Evolutionary conservation across 768 basidiomycete species (phyloP), one percentile per base, ranked within the genome.

Genomic region (Russula abietina): DNA sequence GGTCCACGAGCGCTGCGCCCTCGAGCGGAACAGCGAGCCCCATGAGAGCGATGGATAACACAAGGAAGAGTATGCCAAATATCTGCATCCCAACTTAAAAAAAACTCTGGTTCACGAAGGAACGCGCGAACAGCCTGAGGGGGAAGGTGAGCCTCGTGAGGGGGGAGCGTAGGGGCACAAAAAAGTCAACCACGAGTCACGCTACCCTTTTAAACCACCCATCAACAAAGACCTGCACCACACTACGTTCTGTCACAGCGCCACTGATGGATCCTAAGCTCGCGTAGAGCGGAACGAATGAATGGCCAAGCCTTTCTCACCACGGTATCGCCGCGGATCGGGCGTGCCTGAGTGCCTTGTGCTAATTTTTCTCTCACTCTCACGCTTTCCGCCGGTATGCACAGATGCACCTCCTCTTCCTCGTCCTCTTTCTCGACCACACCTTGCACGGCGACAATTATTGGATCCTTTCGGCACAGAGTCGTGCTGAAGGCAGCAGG

Each of bases 31-130:
- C 36, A 8, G 30, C 12, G 19, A 38, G 9, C 4, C 33, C 45
- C 32, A 60, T 12, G 33, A 60, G 24, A n/a, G n/a, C 30, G 16
- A 16, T 26, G 4, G 38, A 32, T 9, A 4, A n/a, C 4, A 22
- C 60, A 38, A 60, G 32, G 11, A 48, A 7, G 12, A 60, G 0
- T 4, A 53, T 14, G 2, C 8, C 24, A 36, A 60, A 55, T 51
- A 33, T 60, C 43, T 60, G 60, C 60, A 60, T 60, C 43, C 22
- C 26, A 6, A 22, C 7, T 28, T n/a, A n/a, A n/a, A n/a, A 10
- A 32, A 22, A 22, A 1, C n/a, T n/a, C 45, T 9, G 19, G 45
- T 46, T 46, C 45, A 46, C 45, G 43, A 11, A 22, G 10, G n/a
- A n/a, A 10, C 8, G 7, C 45, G 45, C n/a, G 45, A 46, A 46